Base-by-base conservation (phyloP, 768 basidiomycete genomes). In the Pleurotus sapidus region DNA sequence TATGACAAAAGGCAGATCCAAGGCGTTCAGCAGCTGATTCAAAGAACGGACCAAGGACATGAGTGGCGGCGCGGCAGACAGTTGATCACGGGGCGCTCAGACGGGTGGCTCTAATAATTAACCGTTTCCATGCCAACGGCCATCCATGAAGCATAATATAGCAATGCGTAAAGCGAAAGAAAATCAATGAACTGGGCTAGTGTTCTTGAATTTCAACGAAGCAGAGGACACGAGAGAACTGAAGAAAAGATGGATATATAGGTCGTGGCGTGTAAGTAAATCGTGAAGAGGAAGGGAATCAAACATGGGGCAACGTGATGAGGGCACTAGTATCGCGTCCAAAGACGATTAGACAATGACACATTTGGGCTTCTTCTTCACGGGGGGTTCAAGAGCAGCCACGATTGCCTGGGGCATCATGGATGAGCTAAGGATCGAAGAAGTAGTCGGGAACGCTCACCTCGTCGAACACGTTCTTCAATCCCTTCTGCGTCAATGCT, bases 401-500 rank as follows among this genome's bases (percentile, higher is more conserved):
- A 98, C 97, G 67, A 99, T 98, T 55, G 97, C 97, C 95, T 95
- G 70, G 40, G 48, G 46, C 17, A 14, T 50, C 20, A 45, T 45
- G 20, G 54, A 59, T 64, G 57, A 48, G 49, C 59, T 58, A 48
- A 23, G 45, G 54, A 56, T 23, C 50, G 18, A 50, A 57, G 46
- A 23, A 57, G 14, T 3, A 18, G 18, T 56, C 51, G 56, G 25
- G 55, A 42, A n/a, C 7, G 78, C 89, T 70, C 72, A 93, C 95
- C 89, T 99, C 97, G 72, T 99, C 97, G 71, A 99, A 99, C 60
- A 99, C 97, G 73, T 98, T 98, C 90, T 99, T 99, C 74, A 99
- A 75, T 25, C 97, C 97, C 82, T 95, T 94, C 83, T 99, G 97
- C 64, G 96, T 99, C 80, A 99, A 76, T 53, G 97, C 97, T 56